These are phyloP conservation scores for Epichloe glyceriae DNA, from an alignment of 2,329 filamentous ascomycete genomes.

Conservation along the genomic window DNA sequence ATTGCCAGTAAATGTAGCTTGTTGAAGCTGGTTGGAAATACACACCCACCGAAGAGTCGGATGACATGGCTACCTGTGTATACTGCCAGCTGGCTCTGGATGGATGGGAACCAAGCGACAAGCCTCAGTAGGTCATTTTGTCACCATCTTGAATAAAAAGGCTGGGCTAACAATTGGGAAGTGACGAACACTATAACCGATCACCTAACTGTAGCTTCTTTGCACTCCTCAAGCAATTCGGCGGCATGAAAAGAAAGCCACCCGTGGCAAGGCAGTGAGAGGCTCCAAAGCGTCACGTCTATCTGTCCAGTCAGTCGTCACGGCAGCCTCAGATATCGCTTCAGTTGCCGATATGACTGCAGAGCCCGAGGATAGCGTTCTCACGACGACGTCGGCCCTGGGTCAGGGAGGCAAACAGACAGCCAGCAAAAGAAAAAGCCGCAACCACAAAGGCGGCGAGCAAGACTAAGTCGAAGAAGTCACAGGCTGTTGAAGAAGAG, in stretches of 20 bases:
- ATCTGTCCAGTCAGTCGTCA: slow-evolving; percentile 44
- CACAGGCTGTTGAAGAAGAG: slow-evolving; percentile 24
- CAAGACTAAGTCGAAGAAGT: slow-evolving; percentile 32
- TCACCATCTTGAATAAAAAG: not conserved
- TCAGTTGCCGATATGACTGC: slow-evolving; percentile 34
- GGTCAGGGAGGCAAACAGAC: slow-evolving; percentile 45
- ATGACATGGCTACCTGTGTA: slow-evolving; percentile 81
- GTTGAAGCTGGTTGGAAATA: slow-evolving; percentile 91
- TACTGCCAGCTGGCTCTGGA: slow-evolving; percentile 86
- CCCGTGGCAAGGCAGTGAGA: slow-evolving; percentile 38
- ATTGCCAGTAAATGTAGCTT: slow-evolving; percentile 40
- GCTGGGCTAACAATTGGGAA: slow-evolving; percentile 23
- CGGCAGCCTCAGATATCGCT: slow-evolving; percentile 34
- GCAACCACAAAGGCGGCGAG: slow-evolving; percentile 28
- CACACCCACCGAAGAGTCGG: slow-evolving; percentile 67
- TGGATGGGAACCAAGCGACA: slow-evolving; percentile 87
- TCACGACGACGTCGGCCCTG: slow-evolving; percentile 47
- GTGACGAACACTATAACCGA: slow-evolving; percentile 74
- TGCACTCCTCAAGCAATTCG: slow-evolving; percentile 45
- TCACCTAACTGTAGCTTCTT: slow-evolving; percentile 78
- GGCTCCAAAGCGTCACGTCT: slow-evolving; percentile 58
- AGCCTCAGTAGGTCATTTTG: slow-evolving; percentile 55
- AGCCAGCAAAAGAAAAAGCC: slow-evolving; percentile 37
- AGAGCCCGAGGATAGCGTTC: slow-evolving; percentile 43
- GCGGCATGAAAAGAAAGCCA: slow-evolving; percentile 41